phyloP scores from a whole-genome alignment of 148 eudicot species.

The Simmondsia chinensis region DNA sequence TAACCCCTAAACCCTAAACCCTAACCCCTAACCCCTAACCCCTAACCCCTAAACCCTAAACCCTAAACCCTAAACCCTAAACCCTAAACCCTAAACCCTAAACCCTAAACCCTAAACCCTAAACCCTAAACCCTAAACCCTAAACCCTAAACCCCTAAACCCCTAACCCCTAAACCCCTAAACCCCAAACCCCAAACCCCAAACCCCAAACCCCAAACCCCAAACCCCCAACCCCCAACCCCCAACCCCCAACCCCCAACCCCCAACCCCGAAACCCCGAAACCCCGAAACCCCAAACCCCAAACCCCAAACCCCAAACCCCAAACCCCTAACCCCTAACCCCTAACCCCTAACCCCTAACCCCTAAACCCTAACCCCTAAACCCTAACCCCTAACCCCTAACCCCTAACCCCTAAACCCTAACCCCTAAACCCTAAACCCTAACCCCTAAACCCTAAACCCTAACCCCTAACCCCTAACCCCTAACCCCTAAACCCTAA shows the following conservation, averaged over 20 bases:
- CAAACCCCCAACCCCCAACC: too few species aligned
- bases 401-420: conserved; percentile 7
- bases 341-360: conserved; percentile 1
- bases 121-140: background rate
- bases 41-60: conserved; percentile 2
- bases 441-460: background rate
- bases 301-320: too few species aligned
- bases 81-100: conserved; percentile 1
- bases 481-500: background rate
- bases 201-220: too few species aligned
- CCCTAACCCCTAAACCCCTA: too few species aligned
- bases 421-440: conserved; percentile 7
- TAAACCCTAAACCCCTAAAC: too few species aligned
- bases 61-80: conserved; percentile 1
- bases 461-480: background rate
- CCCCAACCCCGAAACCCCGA: too few species aligned
- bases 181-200: too few species aligned
- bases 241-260: too few species aligned
- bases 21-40: conserved; percentile 5
- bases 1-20: conserved; percentile 5
- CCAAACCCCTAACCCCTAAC: conserved; percentile 1
- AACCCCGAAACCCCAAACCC: too few species aligned
- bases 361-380: too few species aligned
- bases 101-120: conserved; percentile 2
- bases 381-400: conserved; percentile 7